phyloP scores from a whole-genome alignment of 108 stramenopile genomes.

The Nitzschia palea region DNA sequence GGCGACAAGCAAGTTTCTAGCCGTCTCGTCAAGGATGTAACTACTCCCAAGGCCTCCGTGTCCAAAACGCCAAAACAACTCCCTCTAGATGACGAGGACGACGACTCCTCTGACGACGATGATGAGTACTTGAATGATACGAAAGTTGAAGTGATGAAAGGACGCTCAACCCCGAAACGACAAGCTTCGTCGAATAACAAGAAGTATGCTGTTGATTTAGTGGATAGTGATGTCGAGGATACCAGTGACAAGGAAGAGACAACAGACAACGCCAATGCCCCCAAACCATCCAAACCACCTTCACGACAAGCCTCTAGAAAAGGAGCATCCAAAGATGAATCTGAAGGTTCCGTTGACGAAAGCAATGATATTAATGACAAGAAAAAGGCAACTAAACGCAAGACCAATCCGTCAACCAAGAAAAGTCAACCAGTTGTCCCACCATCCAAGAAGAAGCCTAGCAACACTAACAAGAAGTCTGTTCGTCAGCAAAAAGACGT shows the following conservation, averaged over 20 bases:
- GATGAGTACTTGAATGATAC: neutral
- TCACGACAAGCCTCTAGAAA: neutral
- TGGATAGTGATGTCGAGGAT: constrained; percentile 25
- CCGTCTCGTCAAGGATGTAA: no score
- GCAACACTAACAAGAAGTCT: no score
- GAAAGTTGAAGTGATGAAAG: neutral
- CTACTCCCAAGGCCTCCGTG: no score
- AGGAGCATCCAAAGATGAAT: neutral
- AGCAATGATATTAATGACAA: neutral
- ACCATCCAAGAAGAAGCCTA: no score
- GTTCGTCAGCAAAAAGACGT: no score
- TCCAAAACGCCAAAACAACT: neutral
- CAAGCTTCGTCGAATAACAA: constrained; percentile 38
- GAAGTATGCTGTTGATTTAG: constrained; percentile 10
- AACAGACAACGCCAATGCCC: constrained; percentile 2
- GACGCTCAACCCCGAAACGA: constrained; percentile 34
- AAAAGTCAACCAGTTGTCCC: no score
- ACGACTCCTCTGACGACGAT: constrained; percentile 10
- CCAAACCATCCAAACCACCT: neutral
- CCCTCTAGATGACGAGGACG: neutral
- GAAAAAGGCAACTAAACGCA: constrained; percentile 12
- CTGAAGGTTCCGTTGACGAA: neutral
- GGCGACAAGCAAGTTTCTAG: no score
- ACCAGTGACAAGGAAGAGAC: constrained; percentile 3
- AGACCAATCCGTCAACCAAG: no score